phyloP scores from a whole-genome alignment of 2,329 filamentous ascomycete species.

The Aureobasidium sp. region DNA sequence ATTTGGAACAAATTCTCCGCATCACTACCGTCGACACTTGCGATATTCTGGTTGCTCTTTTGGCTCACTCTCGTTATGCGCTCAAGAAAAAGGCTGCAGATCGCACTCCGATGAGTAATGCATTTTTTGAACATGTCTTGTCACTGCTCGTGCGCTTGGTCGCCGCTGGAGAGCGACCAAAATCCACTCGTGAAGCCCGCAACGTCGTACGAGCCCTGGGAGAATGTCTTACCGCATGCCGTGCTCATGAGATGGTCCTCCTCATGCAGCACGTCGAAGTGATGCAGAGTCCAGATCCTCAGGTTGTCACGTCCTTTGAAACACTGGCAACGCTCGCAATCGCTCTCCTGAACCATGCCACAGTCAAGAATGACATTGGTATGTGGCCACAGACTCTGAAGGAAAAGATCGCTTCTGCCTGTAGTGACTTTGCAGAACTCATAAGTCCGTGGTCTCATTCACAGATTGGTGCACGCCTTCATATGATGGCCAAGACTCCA shows the following conservation, averaged over 20 bases:
- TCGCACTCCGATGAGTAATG: conserved; percentile 18
- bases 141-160: conserved; percentile 24
- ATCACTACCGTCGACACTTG: conserved; percentile 21
- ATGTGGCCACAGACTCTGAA: conserved; percentile 18
- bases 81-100: background rate
- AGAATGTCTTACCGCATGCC: conserved; percentile 26
- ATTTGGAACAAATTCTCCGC: conserved; percentile 24
- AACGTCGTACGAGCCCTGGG: conserved; percentile 22
- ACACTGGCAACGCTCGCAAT: conserved; percentile 26
- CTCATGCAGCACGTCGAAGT: conserved; percentile 23
- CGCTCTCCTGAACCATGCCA: conserved; percentile 24
- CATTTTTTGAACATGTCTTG: conserved; percentile 28
- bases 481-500: conserved; percentile 23
- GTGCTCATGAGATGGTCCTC: conserved; percentile 25
- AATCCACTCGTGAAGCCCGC: conserved; percentile 18
- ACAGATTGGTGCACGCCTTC: conserved; percentile 25
- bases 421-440: conserved; percentile 28
- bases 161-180: conserved; percentile 20
- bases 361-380: conserved; percentile 10
- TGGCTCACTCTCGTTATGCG: conserved; percentile 23
- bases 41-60: conserved; percentile 25
- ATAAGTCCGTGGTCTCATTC: conserved; percentile 30
- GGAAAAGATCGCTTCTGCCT: conserved; percentile 24
- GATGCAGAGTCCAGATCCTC: conserved; percentile 23
- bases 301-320: conserved; percentile 26